Evolutionary conservation across 768 basidiomycete species (phyloP), one percentile per base, ranked within the genome.

Genomic region (Hygrocybe punicea): DNA sequence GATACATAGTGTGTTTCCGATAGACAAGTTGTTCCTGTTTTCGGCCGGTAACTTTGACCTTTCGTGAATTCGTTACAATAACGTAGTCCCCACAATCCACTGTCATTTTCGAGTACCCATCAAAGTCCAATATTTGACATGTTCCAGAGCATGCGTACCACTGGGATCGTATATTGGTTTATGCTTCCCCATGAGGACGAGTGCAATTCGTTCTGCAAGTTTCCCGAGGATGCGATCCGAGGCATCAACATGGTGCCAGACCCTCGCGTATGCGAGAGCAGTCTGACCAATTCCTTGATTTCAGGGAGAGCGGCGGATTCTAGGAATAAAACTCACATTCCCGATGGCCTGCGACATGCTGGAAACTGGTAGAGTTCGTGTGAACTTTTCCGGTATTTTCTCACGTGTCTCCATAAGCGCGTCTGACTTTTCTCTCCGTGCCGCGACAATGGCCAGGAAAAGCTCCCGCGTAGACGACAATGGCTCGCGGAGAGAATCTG

Each of bases 21-120:
- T 92, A 99, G 16, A 95, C 67, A 62, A 93, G 78, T 66, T 98
- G 92, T 61, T 91, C 82, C 4, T 83, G 82, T 74, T 98, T 99
- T 67, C 83, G 83, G 39, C 97, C 97, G 1, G 95, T 91, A 37
- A 97, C 89, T 65, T 85, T 84, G 62, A 98, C 80, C 7, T 86
- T 81, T 55, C 83, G 77, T 2, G 93, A 89, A 69, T 98, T 92
- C 29, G 93, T 96, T 6, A 99, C 94, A 21, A 98, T 84, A 29
- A 98, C 93, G 67, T 98, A 98, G 84, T 99, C 97, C 8, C 97
- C 97, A 55, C 92, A 94, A 73, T 99, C 97, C 62, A 90, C 96
- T 97, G 60, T 13, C 5, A 42, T 19, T 37, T 11, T 45, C 35
- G 8, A 3, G 50, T 16, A 14, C 34, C 13, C 56, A 16, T 56